Conservation (phyloP, 2,329 filamentous ascomycete species). For the Leptoxyphium fumago region DNA sequence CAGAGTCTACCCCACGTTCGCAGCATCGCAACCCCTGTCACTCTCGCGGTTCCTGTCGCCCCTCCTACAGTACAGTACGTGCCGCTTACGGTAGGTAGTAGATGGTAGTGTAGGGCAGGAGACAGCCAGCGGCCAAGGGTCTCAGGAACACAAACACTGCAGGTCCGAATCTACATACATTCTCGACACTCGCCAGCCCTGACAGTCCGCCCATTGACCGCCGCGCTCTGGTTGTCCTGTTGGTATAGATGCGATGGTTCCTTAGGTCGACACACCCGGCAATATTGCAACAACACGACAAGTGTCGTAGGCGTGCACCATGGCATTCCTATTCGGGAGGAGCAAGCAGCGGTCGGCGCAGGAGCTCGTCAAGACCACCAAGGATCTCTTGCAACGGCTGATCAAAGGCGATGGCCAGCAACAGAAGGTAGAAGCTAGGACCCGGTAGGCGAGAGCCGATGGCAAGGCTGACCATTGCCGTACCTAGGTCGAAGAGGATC, state of each 20-base stretch:
- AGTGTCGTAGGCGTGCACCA: conserved; percentile 19
- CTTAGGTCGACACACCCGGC: no score
- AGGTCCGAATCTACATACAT: no score
- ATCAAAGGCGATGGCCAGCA: conserved; percentile 35
- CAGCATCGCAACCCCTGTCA: neutral
- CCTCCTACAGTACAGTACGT: neutral
- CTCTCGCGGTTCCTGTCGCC: neutral
- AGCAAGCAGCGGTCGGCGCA: conserved; percentile 45
- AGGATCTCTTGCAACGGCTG: conserved; percentile 47
- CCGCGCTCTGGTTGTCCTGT: no score
- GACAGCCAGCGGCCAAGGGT: no score
- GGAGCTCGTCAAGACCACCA: conserved; percentile 48
- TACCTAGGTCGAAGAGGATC: conserved; percentile 62
- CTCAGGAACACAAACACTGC: no score
- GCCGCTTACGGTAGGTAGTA: no score
- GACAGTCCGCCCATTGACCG: no score
- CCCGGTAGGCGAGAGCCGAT: conserved; percentile 1
- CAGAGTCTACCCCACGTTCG: neutral
- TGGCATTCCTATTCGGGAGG: conserved; percentile 58
- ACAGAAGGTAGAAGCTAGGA: conserved; percentile 28
- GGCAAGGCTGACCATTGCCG: conserved; percentile 10
- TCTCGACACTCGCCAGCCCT: no score
- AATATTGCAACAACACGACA: no score
- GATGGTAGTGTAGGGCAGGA: no score
- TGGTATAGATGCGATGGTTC: no score